Evolutionary conservation across 2,329 filamentous ascomycete species (phyloP).

Genomic region (Cercospora sesami): DNA sequence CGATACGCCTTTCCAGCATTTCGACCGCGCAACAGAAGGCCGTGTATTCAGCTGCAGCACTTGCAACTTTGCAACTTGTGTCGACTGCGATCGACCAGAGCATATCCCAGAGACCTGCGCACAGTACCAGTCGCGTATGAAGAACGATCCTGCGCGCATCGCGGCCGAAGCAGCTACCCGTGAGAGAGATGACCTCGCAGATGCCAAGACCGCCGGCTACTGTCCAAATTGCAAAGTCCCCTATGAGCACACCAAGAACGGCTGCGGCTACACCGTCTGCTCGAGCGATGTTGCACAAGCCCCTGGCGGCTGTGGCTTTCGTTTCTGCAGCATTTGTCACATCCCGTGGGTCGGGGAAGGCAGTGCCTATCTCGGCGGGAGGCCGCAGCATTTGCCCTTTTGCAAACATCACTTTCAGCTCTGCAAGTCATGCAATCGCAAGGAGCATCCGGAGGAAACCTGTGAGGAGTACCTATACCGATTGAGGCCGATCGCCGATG

Average conservation of each 20-base stretch:
- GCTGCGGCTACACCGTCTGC: slow-evolving; percentile 17
- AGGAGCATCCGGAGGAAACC: background rate
- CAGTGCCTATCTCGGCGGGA: slow-evolving; percentile 9
- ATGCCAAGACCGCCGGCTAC: background rate
- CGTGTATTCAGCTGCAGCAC: slow-evolving; percentile 23
- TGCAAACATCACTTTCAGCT: slow-evolving; percentile 9
- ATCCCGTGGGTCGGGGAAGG: slow-evolving; percentile 21
- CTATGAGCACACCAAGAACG: background rate
- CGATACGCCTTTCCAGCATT: background rate
- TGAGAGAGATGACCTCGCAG: background rate
- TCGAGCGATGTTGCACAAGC: background rate
- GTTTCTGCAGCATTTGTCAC: slow-evolving; percentile 21
- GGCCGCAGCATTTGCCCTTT: background rate
- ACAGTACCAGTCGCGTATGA: background rate
- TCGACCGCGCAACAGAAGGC: slow-evolving; percentile 18
- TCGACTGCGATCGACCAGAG: slow-evolving; percentile 24
- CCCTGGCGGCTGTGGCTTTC: slow-evolving; percentile 20
- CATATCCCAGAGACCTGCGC: slow-evolving; percentile 11
- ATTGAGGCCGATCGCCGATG: background rate
- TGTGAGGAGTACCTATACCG: background rate
- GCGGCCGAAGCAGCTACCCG: background rate
- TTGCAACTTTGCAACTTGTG: slow-evolving; percentile 19
- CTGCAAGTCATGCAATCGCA: background rate
- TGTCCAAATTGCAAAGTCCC: slow-evolving; percentile 10
- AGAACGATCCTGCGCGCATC: background rate